phyloP scores from a whole-genome alignment of 2,329 filamentous ascomycete genomes.

The Setomelanomma holmii region DNA sequence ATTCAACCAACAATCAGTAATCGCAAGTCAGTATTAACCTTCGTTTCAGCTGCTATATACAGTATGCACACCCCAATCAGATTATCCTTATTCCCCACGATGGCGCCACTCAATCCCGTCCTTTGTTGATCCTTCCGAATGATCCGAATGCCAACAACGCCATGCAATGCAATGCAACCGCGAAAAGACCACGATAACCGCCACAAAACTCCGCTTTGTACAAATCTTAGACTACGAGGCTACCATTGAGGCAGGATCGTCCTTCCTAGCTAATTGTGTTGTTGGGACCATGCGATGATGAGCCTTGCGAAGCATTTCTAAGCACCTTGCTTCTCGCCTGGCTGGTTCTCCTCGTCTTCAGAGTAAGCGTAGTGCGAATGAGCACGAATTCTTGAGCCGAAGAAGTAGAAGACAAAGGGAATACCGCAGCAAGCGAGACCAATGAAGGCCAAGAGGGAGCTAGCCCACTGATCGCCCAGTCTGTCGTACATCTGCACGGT shows the following conservation, averaged over 20 bases:
- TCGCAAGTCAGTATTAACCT: neutral
- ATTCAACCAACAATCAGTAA: neutral
- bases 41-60: neutral
- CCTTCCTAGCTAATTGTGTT: too few species aligned
- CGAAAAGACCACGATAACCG: slow-evolving; percentile 1
- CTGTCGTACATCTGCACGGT: slow-evolving; percentile 75
- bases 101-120: too few species aligned
- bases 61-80: neutral
- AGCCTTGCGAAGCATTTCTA: too few species aligned
- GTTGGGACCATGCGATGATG: too few species aligned
- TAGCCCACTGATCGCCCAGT: slow-evolving; percentile 79
- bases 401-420: slow-evolving; percentile 82
- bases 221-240: too few species aligned
- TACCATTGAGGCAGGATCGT: neutral
- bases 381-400: slow-evolving; percentile 73
- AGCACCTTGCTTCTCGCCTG: slow-evolving; percentile 28
- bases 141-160: slow-evolving; percentile 7
- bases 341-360: slow-evolving; percentile 58
- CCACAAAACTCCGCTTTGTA: neutral
- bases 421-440: slow-evolving; percentile 80
- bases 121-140: neutral
- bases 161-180: slow-evolving; percentile 14
- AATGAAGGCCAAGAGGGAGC: slow-evolving; percentile 74
- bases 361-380: slow-evolving; percentile 76
- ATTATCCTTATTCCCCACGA: neutral